A percentile compares a stretch with the other conserved stretches of the same genome.
Conservation (phyloP, 805 yeast species). For the Kodamaea leandrae region DNA sequence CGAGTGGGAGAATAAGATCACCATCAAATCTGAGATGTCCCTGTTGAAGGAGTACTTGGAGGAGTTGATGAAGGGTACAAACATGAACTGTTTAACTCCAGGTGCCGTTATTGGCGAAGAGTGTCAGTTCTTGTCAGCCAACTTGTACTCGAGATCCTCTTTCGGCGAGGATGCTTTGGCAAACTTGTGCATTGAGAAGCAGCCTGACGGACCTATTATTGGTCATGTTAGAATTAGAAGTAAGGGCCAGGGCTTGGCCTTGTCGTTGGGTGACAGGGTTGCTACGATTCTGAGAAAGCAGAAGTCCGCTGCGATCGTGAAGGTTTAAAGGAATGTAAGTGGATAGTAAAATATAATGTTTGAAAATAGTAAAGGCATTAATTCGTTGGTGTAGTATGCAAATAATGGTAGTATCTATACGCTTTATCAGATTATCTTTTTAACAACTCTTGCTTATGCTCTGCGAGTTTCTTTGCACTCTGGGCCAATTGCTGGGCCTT, state of each 20-base stretch:
- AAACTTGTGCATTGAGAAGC: slow-evolving; percentile 87
- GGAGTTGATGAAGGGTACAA: slow-evolving; percentile 74
- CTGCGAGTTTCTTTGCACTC: slow-evolving; percentile 4
- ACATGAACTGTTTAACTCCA: slow-evolving; percentile 91
- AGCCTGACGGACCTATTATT: slow-evolving; percentile 67
- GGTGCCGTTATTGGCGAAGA: slow-evolving; percentile 88
- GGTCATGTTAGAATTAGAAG: slow-evolving; percentile 97
- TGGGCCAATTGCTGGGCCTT: slow-evolving; percentile 6
- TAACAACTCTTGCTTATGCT: not conserved
- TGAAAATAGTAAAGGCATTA: not conserved
- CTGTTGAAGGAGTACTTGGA: slow-evolving; percentile 76
- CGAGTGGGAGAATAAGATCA: slow-evolving; percentile 98
- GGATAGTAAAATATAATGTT: not conserved
- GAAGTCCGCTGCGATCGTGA: slow-evolving; percentile 19
- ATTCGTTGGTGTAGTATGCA: not conserved
- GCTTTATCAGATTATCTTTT: not conserved
- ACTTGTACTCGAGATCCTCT: slow-evolving; percentile 84
- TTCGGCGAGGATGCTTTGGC: slow-evolving; percentile 98
- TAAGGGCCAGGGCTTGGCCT: slow-evolving; percentile 95
- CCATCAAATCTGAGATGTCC: slow-evolving; percentile 67
- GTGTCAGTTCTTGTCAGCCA: slow-evolving; percentile 90
- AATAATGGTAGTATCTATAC: not conserved
- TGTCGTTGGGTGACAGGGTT: slow-evolving; percentile 90
- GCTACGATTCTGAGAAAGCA: slow-evolving; percentile 69
- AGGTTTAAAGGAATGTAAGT: not conserved